Base-by-base conservation (phyloP, 805 yeast species). In the Candida arabinofermentans region DNA sequence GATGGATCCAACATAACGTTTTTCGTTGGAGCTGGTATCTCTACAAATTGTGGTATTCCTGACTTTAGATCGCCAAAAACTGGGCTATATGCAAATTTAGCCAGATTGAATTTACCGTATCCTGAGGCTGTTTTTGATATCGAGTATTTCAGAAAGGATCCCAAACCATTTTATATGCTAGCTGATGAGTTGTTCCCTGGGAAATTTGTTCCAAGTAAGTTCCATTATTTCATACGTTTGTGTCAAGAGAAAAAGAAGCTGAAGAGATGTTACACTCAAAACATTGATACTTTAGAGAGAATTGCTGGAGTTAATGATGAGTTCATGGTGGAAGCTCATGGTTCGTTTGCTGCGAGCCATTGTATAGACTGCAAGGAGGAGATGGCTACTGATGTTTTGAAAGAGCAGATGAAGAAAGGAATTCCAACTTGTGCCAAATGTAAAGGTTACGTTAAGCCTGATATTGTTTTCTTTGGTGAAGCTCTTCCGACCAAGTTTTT, bases 111-210 rank as follows among this genome's bases (percentile, higher is more conserved):
- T 27, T 67, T 91, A 37, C 98, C 98, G 5, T 89, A 78, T 59
- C 93, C 97, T 1, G 99, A 91, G 58, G 97, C 97, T 0, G 96
- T 91, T 1, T 91, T 91, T 59, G 97, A 90, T 57, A 82, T 91
- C 32, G 90, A 82, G 16, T 91, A 77, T 59, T 87, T 88, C 62
- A 66, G 72, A 35, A 70, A 83, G 42, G 74, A 76, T 39, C 98
- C 98, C 0, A 71, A 77, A 45, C 93, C 97, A 0, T 91, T 91
- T 57, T 89, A 86, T 56, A 77, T 85, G 0, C 68, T 91, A 39
- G 95, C 96, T 0, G 77, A 77, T 13, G 97, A 89, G 53, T 66
- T 91, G 38, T 87, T 82, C 54, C 99, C 99, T 0, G 95, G 96
- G 0, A 81, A 83, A 49, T 91, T 81, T 57, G 62, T 75, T 23